These are phyloP conservation scores for Gossypium schwendimanii DNA, from an alignment of 441 rosid genomes.

Conservation along the genomic window DNA sequence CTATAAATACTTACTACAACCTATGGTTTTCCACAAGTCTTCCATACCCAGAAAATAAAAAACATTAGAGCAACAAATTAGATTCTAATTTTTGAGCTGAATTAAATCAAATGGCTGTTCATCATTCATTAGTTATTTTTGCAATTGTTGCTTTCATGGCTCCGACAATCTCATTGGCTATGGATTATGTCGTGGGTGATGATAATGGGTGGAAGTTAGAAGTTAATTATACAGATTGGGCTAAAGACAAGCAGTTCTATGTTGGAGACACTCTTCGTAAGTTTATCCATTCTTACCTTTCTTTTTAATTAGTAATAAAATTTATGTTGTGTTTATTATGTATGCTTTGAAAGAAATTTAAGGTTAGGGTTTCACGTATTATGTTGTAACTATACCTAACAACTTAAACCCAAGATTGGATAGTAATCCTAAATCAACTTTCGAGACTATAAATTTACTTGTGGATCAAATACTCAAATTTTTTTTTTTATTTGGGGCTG, in stretches of 20 bases:
- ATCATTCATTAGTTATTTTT: slow-evolving; percentile 5
- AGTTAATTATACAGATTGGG: slow-evolving; percentile 29
- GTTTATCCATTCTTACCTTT: neutral
- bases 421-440: neutral
- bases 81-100: neutral
- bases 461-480: neutral
- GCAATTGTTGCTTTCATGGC: slow-evolving; percentile 19
- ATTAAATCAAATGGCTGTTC: neutral
- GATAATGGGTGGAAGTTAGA: slow-evolving; percentile 21
- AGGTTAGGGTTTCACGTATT: neutral
- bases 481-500: neutral
- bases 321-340: too few relatives aligned
- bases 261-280: slow-evolving; percentile 40
- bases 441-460: neutral
- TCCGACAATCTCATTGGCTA: slow-evolving; percentile 29
- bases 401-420: neutral
- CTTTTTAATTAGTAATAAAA: too few relatives aligned
- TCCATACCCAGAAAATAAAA: neutral
- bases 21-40: neutral
- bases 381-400: too few relatives aligned
- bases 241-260: slow-evolving; percentile 23
- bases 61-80: neutral
- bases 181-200: slow-evolving; percentile 28
- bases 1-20: neutral
- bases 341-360: neutral